A percentile compares a stretch with the other conserved stretches of the same genome.
Evolutionary conservation across 768 basidiomycete genomes (phyloP).

Genomic region (Russula foetens): DNA sequence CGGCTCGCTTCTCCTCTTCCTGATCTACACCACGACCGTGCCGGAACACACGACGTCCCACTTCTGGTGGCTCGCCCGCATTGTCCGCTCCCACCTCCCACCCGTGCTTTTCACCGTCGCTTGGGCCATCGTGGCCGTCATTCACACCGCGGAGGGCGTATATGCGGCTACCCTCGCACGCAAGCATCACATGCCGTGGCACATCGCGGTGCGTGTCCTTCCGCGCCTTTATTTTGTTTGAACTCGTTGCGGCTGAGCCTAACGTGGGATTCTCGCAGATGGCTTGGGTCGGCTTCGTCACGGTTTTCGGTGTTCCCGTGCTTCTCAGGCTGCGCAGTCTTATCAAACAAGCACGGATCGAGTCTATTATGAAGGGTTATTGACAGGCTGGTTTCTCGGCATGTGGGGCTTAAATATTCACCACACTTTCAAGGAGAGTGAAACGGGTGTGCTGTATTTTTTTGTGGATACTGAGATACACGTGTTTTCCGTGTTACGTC

Average conservation of each 20-base stretch:
- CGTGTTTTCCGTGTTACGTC: too few species aligned
- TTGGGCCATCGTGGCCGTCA: slow-evolving; percentile 28
- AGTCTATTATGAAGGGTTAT: slow-evolving; percentile 73
- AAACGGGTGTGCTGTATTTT: too few species aligned
- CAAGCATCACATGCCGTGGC: slow-evolving; percentile 42
- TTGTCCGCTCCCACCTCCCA: slow-evolving; percentile 28
- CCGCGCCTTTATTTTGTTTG: slow-evolving; percentile 9
- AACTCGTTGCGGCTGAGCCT: background rate
- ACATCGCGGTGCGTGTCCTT: slow-evolving; percentile 33
- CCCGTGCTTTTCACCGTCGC: slow-evolving; percentile 23
- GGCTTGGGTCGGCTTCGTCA: slow-evolving; percentile 43
- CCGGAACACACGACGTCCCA: slow-evolving; percentile 18
- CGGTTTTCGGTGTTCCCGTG: slow-evolving; percentile 47
- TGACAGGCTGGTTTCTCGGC: slow-evolving; percentile 19
- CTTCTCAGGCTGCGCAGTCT: slow-evolving; percentile 40
- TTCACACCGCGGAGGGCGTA: slow-evolving; percentile 40
- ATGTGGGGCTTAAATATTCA: background rate
- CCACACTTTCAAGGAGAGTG: too few species aligned
- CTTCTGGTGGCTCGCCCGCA: slow-evolving; percentile 27
- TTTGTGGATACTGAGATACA: too few species aligned
- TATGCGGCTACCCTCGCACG: slow-evolving; percentile 42
- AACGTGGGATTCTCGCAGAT: slow-evolving; percentile 29
- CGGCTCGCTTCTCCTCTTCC: slow-evolving; percentile 23
- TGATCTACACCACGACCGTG: slow-evolving; percentile 30
- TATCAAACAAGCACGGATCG: slow-evolving; percentile 62